A percentile compares a stretch with the other conserved stretches of the same genome.
Conservation (phyloP, 768 basidiomycete species). For the Panaeolus papilionaceus region DNA sequence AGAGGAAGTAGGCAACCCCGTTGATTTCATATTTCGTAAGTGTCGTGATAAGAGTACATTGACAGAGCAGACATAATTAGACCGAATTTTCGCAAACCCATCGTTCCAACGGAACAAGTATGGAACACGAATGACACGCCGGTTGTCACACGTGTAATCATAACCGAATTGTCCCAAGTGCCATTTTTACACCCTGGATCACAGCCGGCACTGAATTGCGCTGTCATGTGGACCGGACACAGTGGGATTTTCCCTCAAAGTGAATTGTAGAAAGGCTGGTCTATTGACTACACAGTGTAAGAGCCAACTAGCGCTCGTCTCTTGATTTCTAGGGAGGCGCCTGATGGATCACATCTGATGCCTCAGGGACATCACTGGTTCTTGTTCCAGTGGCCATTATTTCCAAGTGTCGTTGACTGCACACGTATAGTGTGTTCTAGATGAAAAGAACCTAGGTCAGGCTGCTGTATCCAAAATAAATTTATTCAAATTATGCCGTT, state of each 20-base stretch:
- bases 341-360: not conserved
- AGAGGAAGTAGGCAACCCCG: not conserved
- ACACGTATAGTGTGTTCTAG: no score
- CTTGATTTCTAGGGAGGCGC: not conserved
- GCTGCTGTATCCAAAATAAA: not conserved
- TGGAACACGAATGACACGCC: not conserved
- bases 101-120: not conserved
- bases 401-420: no score
- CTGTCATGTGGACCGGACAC: not conserved
- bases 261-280: not conserved
- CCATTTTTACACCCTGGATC: not conserved
- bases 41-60: constrained; percentile 6
- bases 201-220: not conserved
- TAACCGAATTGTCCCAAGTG: not conserved
- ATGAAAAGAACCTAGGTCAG: not conserved
- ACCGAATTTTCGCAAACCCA: not conserved
- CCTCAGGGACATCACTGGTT: not conserved
- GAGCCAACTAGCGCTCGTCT: constrained; percentile 4
- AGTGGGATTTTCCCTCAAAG: not conserved
- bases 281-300: not conserved
- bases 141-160: not conserved
- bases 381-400: not conserved
- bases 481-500: no score
- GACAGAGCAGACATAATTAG: not conserved
- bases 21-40: not conserved